Evolutionary conservation across 441 rosid species (phyloP).

Genomic region (Populus hybrid): DNA sequence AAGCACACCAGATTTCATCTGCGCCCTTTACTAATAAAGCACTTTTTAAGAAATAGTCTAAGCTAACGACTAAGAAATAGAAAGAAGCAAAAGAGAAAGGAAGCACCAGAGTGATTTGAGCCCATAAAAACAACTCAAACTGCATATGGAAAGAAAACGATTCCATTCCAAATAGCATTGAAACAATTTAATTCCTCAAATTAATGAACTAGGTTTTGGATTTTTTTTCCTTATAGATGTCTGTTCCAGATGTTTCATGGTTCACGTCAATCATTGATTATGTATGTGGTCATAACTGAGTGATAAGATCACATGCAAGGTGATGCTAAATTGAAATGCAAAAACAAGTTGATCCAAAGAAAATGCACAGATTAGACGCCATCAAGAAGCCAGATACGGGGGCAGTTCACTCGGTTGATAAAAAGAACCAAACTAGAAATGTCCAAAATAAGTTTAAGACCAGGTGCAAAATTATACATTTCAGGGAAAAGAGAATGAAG

Average conservation of each 20-base stretch:
- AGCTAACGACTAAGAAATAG: not conserved
- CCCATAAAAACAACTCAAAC: too few species aligned
- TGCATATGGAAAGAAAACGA: too few species aligned
- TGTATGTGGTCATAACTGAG: too few species aligned
- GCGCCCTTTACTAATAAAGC: not conserved
- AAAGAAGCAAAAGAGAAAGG: not conserved
- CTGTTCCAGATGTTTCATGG: constrained; percentile 3
- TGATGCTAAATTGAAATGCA: not conserved
- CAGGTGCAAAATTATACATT: not conserved
- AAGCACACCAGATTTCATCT: not conserved
- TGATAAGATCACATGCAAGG: not conserved
- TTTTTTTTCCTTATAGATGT: not conserved
- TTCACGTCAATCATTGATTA: not conserved
- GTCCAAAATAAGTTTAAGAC: not conserved
- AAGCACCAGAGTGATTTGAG: not conserved
- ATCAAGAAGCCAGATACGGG: not conserved
- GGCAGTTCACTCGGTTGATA: not conserved
- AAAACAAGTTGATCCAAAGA: not conserved
- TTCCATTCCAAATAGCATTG: not conserved
- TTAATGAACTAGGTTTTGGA: not conserved
- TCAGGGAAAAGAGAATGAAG: not conserved
- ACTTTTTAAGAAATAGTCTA: not conserved
- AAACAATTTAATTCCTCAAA: not conserved
- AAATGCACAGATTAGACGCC: not conserved
- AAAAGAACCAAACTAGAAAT: too few species aligned